Base-by-base conservation (phyloP, 73 alveolate genomes). In the Paramecium pentaurelia region DNA sequence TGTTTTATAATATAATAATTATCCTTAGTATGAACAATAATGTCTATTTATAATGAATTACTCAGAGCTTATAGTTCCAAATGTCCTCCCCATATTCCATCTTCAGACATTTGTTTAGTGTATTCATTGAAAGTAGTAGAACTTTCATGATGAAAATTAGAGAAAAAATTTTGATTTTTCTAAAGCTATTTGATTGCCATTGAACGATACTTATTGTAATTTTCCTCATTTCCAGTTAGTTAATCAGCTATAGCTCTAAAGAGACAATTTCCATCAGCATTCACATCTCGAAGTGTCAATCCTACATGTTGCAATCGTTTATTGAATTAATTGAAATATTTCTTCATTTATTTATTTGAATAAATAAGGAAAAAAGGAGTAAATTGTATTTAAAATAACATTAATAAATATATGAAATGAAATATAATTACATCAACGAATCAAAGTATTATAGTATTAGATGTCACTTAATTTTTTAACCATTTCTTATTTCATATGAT, bases 21-120 rank as follows among this genome's bases (percentile, higher is more conserved):
- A 45, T 95, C 95, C 47, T 93, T 80, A 38, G 95, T 91, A 93
- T 97, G 97, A 34, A 97, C 96, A 86, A 95, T 84, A 47, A 93
- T 93, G 93, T 95, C 95, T 25, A 96, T 86, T 47, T 93, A 58
- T 45, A 93, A 51, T 16, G 77, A 60, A 60, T 36, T 84, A 14
- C 97, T 80, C 45, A 97, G 71, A 3, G 97, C 98, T 88, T 95
- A 92, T 2, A 97, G 84, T 92, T 97, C 99, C 80, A 97, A 47
- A 73, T 97, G 93, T 28, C 99, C 98, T 54, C 99, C 99, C 99
- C 99, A 97, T 58, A 80, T 96, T n/a, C 95, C 95, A 93, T 97
- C 98, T 88, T 93, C 51, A 8, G 86, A 28, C 96, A 97, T 94
- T 45, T 87, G 91, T 20, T 71, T 87, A 1, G 94, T 38, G 86